A percentile compares a stretch with the other conserved stretches of the same genome.
These are phyloP conservation scores for Buxus sempervirens DNA, from an alignment of 164 flowering plant species.

Conservation along the genomic window DNA sequence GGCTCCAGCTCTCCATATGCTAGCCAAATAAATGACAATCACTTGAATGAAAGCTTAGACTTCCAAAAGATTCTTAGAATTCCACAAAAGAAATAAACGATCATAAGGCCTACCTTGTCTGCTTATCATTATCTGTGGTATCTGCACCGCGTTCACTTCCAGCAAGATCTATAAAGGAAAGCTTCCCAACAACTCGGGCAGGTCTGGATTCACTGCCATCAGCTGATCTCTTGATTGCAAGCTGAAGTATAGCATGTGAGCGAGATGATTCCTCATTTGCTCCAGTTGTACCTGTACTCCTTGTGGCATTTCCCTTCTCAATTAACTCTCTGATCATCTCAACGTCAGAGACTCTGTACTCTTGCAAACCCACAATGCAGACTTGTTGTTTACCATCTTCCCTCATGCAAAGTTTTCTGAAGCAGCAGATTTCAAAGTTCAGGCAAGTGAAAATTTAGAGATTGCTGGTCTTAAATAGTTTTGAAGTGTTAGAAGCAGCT, in stretches of 20 bases:
- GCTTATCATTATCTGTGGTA: slow-evolving; percentile 94
- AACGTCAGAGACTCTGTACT: slow-evolving; percentile 67
- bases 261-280: slow-evolving; percentile 98
- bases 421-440: slow-evolving; percentile 3
- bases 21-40: too few species aligned
- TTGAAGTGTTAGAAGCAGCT: slow-evolving; percentile 19
- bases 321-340: slow-evolving; percentile 73
- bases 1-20: background rate
- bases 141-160: slow-evolving; percentile 99
- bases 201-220: slow-evolving; percentile 81
- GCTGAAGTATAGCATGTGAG: slow-evolving; percentile 97
- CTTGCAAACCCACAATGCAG: slow-evolving; percentile 93
- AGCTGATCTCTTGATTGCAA: slow-evolving; percentile 66
- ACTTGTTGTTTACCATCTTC: slow-evolving; percentile 98
- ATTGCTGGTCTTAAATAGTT: background rate
- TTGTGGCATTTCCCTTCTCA: slow-evolving; percentile 80
- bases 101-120: slow-evolving; percentile 57
- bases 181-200: slow-evolving; percentile 76
- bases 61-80: background rate
- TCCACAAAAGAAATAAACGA: background rate
- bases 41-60: background rate
- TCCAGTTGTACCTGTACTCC: slow-evolving; percentile 97
- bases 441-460: slow-evolving; percentile 3
- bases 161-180: slow-evolving; percentile 96
- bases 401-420: slow-evolving; percentile 89